Percentiles rank a stretch among this genome's conserved stretches.
These are phyloP conservation scores for Lepraria neglecta DNA, from an alignment of 495 filamentous ascomycete genomes.

Conservation along the genomic window DNA sequence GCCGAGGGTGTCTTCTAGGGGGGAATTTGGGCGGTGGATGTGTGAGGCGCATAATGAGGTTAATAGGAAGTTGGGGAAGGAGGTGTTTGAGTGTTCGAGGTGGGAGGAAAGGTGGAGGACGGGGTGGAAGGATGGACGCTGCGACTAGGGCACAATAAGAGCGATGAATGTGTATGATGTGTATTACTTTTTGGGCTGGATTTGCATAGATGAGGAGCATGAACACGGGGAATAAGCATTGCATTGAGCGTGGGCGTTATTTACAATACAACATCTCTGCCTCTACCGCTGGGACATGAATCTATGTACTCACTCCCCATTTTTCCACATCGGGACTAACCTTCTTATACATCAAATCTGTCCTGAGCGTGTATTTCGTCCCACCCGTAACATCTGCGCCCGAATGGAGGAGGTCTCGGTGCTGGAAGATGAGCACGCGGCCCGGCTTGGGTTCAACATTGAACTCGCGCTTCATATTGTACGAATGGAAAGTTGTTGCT, in stretches of 20 bases:
- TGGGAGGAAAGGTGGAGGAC: slow-evolving; percentile 95
- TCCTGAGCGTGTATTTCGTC: slow-evolving; percentile 68
- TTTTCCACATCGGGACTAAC: not conserved
- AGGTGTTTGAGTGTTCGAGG: slow-evolving; percentile 78
- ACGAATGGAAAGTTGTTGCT: slow-evolving; percentile 31
- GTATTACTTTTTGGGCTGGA: not conserved
- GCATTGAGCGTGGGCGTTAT: slow-evolving; percentile 17
- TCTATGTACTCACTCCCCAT: not conserved
- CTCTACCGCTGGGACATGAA: not conserved
- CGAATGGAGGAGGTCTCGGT: slow-evolving; percentile 58
- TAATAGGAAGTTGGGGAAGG: slow-evolving; percentile 88
- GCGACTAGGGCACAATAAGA: slow-evolving; percentile 28
- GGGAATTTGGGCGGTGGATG: slow-evolving; percentile 86
- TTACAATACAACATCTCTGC: not conserved
- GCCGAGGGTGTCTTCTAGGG: slow-evolving; percentile 57
- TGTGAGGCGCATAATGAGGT: slow-evolving; percentile 98
- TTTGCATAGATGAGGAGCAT: not conserved
- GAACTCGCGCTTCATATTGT: slow-evolving; percentile 36
- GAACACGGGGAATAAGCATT: slow-evolving; percentile 1
- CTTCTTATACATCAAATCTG: slow-evolving; percentile 64
- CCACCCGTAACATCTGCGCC: slow-evolving; percentile 70
- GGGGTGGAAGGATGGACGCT: slow-evolving; percentile 83
- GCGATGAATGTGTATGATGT: not conserved
- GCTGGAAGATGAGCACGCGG: slow-evolving; percentile 72
- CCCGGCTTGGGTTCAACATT: slow-evolving; percentile 67